Evolutionary conservation across 2,329 filamentous ascomycete species (phyloP).

Genomic region (Aureobasidium musti): DNA sequence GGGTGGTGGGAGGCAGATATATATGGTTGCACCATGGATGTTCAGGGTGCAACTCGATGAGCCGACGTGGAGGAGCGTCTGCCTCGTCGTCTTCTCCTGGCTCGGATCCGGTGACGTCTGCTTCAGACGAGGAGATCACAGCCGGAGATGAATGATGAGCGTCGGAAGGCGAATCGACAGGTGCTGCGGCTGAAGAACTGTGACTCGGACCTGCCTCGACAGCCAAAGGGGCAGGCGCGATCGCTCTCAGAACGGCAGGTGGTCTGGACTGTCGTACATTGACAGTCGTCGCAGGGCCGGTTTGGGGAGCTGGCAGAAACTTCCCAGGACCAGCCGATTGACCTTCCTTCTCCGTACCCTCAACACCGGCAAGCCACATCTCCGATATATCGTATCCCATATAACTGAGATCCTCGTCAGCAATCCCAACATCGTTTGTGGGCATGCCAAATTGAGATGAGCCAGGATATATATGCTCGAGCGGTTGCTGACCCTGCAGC

Average conservation of each 20-base stretch:
- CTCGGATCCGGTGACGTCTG: not conserved
- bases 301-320: not conserved
- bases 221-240: constrained; percentile 9
- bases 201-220: not conserved
- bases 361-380: not conserved
- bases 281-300: not conserved
- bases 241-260: not conserved
- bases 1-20: constrained; percentile 8
- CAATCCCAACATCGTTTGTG: not conserved
- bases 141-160: not conserved
- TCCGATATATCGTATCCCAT: not conserved
- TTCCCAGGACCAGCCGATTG: not conserved
- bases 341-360: not conserved
- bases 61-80: not conserved
- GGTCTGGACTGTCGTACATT: not conserved
- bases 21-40: constrained; percentile 25
- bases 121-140: not conserved
- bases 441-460: not conserved
- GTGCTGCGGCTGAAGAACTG: not conserved
- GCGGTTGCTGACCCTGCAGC: not conserved
- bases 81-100: not conserved
- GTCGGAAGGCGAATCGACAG: not conserved
- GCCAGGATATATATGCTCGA: not conserved
- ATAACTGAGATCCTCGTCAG: not conserved
- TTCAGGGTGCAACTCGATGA: constrained; percentile 4